Percentiles rank a stretch among this genome's conserved stretches.
These are phyloP conservation scores for Carex scoparia DNA, from an alignment of 176 grass and related monocot genomes.

Conservation along the genomic window DNA sequence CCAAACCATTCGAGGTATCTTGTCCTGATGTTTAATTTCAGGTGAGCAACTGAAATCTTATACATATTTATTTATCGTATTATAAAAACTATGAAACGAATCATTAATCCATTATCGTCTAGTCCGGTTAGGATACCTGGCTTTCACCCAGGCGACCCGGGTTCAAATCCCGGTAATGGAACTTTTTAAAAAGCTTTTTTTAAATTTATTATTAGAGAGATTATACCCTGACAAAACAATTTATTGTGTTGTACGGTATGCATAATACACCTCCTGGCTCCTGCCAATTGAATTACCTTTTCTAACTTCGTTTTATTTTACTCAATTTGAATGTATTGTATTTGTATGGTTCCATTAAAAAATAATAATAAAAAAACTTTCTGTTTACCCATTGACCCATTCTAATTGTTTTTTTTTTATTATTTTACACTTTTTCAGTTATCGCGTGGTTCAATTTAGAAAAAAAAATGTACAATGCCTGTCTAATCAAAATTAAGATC, in stretches of 20 bases:
- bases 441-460: neutral
- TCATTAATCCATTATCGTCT: slow-evolving; percentile 35
- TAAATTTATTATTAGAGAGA: too few species aligned
- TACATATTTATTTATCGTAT: too few species aligned
- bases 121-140: slow-evolving; percentile 85
- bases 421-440: neutral
- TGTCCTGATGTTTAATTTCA: too few species aligned
- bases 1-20: too few species aligned
- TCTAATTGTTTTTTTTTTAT: neutral
- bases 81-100: too few species aligned
- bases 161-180: slow-evolving; percentile 61
- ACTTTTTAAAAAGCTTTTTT: neutral
- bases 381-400: neutral
- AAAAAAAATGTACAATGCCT: too few species aligned
- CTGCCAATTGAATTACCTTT: neutral
- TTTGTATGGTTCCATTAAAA: neutral
- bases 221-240: neutral
- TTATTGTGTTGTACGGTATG: neutral
- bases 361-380: neutral
- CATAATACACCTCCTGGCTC: neutral
- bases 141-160: slow-evolving; percentile 91
- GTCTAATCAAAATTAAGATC: too few species aligned
- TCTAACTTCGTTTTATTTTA: neutral
- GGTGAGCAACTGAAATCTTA: too few species aligned
- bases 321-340: neutral